Conservation (phyloP, 2,329 filamentous ascomycete species). For the Pseudogymnoascus sp. region DNA sequence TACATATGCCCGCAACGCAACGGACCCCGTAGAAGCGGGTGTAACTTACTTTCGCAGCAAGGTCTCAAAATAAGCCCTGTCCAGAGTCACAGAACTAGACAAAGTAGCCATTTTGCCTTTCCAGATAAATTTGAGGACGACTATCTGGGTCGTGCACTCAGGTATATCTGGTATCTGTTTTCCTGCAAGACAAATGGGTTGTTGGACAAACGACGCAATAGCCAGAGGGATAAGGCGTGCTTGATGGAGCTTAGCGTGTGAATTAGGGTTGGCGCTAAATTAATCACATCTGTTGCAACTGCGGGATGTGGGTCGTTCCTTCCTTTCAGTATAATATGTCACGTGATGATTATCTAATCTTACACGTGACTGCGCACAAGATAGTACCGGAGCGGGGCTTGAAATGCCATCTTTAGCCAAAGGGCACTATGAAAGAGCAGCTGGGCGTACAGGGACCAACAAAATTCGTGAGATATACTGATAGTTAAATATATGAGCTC, state of each 20-base stretch:
- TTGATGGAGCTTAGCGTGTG: background rate
- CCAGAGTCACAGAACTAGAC: slow-evolving; percentile 43
- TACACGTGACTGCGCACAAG: background rate
- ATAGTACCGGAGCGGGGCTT: background rate
- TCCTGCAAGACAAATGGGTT: background rate
- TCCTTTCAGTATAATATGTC: background rate
- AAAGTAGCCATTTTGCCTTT: slow-evolving; percentile 1
- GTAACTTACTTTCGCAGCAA: slow-evolving; percentile 50
- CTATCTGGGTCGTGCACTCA: background rate
- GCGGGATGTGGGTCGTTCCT: slow-evolving; percentile 3
- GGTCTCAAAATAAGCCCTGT: slow-evolving; percentile 52
- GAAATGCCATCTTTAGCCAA: background rate
- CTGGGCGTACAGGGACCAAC: background rate
- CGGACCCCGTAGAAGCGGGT: slow-evolving; percentile 6
- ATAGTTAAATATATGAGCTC: background rate
- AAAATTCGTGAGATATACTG: background rate
- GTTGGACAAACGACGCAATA: slow-evolving; percentile 2
- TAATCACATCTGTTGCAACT: background rate
- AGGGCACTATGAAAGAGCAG: background rate
- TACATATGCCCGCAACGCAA: background rate
- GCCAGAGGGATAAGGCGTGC: slow-evolving; percentile 1
- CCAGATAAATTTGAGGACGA: background rate
- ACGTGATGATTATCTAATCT: background rate
- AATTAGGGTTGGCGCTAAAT: slow-evolving; percentile 8
- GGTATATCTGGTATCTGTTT: slow-evolving; percentile 2